A percentile compares a stretch with the other conserved stretches of the same genome.
These are phyloP conservation scores for Fusarium fracticaudum DNA, from an alignment of 2,329 filamentous ascomycete species.

Conservation along the genomic window DNA sequence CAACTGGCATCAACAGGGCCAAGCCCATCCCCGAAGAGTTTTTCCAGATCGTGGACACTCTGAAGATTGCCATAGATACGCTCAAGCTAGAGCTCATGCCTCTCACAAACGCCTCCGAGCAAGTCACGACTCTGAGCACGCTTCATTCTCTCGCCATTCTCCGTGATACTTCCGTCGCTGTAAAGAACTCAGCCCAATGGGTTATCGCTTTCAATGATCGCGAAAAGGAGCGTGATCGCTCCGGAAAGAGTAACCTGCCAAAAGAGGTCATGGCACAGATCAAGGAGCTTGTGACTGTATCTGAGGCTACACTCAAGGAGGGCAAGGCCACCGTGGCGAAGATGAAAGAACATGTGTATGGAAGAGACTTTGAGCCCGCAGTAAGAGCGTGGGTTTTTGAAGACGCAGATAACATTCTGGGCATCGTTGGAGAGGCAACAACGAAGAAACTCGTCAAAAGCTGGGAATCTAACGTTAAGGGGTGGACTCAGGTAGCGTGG, in stretches of 20 bases:
- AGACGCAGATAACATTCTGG: conserved; percentile 31
- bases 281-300: conserved; percentile 47
- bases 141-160: conserved; percentile 51
- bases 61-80: conserved; percentile 25
- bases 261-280: conserved; percentile 50
- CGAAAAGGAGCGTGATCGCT: conserved; percentile 52
- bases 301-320: conserved; percentile 46
- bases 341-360: conserved; percentile 44
- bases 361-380: conserved; percentile 40
- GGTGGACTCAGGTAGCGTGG: conserved; percentile 50
- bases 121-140: conserved; percentile 44
- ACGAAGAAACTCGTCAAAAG: conserved; percentile 46
- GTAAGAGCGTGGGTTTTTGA: conserved; percentile 46
- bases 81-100: conserved; percentile 27
- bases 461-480: conserved; percentile 48
- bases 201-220: conserved; percentile 50
- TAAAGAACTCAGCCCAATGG: conserved; percentile 47
- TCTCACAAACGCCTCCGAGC: conserved; percentile 17
- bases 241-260: conserved; percentile 50
- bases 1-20: conserved; percentile 38
- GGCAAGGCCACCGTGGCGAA: conserved; percentile 44
- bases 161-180: conserved; percentile 51
- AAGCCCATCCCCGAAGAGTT: conserved; percentile 38
- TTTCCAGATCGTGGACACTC: conserved; percentile 38
- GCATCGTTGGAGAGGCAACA: conserved; percentile 40